Conservation (phyloP, 306 rosid genomes). For the Prunus kanzakura region DNA sequence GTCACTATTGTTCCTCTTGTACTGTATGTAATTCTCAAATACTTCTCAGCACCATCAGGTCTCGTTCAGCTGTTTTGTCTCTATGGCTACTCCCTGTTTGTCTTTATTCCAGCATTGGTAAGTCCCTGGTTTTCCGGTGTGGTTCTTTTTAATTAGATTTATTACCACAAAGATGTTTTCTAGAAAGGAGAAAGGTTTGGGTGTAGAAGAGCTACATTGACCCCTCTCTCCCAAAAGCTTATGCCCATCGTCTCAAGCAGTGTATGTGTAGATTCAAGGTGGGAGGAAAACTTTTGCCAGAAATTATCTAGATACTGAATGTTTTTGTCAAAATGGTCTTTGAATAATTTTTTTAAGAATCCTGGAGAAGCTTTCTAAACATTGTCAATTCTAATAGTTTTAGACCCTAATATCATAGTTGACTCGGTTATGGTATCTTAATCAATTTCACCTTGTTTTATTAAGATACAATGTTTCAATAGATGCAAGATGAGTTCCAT, state of each 20-base stretch:
- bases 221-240: neutral
- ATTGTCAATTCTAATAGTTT: neutral
- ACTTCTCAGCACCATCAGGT: conserved; percentile 89
- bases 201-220: neutral
- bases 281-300: neutral
- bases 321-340: neutral
- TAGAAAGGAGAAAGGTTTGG: neutral
- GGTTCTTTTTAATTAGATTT: neutral
- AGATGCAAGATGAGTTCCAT: neutral
- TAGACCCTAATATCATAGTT: neutral
- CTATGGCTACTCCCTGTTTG: conserved; percentile 88
- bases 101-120: conserved; percentile 93
- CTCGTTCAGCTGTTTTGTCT: conserved; percentile 90
- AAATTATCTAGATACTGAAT: neutral
- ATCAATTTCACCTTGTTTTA: neutral
- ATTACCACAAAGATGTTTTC: neutral
- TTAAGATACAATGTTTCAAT: neutral
- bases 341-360: neutral
- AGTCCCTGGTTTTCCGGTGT: conserved; percentile 30
- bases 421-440: neutral
- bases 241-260: neutral
- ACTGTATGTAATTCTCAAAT: conserved; percentile 77
- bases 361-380: neutral
- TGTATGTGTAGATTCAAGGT: neutral
- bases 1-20: conserved; percentile 76